Evolutionary conservation across 2,329 filamentous ascomycete genomes (phyloP).

Genomic region (Cadophora gregata): DNA sequence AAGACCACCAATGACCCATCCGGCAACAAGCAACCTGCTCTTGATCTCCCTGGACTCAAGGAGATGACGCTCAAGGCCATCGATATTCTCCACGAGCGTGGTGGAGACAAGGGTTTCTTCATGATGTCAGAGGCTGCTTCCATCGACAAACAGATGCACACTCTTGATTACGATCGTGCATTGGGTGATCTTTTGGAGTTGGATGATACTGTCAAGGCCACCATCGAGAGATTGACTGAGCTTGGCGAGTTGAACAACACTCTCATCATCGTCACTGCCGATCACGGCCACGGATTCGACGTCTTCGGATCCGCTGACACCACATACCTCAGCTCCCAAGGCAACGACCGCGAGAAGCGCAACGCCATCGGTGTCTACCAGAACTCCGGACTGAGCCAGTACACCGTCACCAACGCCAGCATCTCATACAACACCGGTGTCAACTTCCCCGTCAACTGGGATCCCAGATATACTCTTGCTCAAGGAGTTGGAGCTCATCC

Average conservation of each 20-base stretch:
- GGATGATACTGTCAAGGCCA: conserved; percentile 81
- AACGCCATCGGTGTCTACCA: conserved; percentile 76
- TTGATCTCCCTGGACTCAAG: conserved; percentile 81
- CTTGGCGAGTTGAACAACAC: conserved; percentile 75
- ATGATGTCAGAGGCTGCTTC: conserved; percentile 86
- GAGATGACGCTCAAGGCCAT: conserved; percentile 91
- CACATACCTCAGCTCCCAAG: conserved; percentile 71
- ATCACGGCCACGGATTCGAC: conserved; percentile 89
- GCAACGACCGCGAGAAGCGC: conserved; percentile 74
- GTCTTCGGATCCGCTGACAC: conserved; percentile 85
- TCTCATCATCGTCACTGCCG: conserved; percentile 80
- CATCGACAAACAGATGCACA: conserved; percentile 91
- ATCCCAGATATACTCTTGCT: conserved; percentile 81
- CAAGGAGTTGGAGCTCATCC: conserved; percentile 74
- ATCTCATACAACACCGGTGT: conserved; percentile 73
- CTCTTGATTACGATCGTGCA: conserved; percentile 83
- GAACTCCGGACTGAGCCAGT: conserved; percentile 76
- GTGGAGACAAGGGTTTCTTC: conserved; percentile 78
- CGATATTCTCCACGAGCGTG: conserved; percentile 73
- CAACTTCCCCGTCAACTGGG: conserved; percentile 85
- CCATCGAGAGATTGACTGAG: conserved; percentile 70
- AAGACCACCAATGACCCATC: conserved; percentile 71
- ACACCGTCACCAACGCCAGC: conserved; percentile 63
- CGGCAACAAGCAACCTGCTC: conserved; percentile 66
- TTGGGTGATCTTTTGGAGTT: conserved; percentile 85